phyloP scores from a whole-genome alignment of 108 stramenopile species.

The Cyclotella distinguenda region DNA sequence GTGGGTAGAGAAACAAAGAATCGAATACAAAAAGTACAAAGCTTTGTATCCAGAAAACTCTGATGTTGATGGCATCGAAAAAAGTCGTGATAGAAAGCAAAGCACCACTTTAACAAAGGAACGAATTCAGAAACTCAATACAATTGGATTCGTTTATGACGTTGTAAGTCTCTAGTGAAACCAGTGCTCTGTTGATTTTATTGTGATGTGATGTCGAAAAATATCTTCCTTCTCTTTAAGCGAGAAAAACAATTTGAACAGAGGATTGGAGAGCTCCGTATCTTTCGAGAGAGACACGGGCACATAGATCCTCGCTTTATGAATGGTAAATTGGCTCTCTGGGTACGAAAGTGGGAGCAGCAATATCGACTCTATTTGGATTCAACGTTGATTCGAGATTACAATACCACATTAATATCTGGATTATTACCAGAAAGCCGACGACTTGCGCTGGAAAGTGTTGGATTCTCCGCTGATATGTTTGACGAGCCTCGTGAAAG shows the following conservation, averaged over 20 bases:
- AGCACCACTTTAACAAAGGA: conserved; percentile 30
- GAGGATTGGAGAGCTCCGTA: conserved; percentile 24
- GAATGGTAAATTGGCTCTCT: conserved; percentile 27
- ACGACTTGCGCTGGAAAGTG: conserved; percentile 28
- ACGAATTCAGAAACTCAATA: conserved; percentile 21
- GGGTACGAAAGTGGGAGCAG: conserved; percentile 19
- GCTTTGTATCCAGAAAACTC: too few relatives aligned
- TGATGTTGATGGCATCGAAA: not conserved
- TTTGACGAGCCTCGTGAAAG: conserved; percentile 35
- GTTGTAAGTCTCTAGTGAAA: too few relatives aligned
- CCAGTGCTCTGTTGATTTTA: too few relatives aligned
- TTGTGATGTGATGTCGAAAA: too few relatives aligned
- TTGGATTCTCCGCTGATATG: conserved; percentile 29
- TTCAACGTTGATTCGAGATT: not conserved
- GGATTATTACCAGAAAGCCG: conserved; percentile 19
- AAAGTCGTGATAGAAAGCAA: not conserved
- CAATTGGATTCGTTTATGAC: conserved; percentile 36
- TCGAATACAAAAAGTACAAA: conserved; percentile 38
- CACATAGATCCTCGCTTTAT: conserved; percentile 30
- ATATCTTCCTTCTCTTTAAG: not conserved
- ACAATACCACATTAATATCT: conserved; percentile 4
- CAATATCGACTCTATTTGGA: conserved; percentile 27
- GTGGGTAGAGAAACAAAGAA: conserved; percentile 40
- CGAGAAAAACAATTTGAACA: conserved; percentile 35
- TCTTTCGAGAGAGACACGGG: conserved; percentile 20